phyloP scores from a whole-genome alignment of 108 stramenopile species.

The Discostella stelligeroides region DNA sequence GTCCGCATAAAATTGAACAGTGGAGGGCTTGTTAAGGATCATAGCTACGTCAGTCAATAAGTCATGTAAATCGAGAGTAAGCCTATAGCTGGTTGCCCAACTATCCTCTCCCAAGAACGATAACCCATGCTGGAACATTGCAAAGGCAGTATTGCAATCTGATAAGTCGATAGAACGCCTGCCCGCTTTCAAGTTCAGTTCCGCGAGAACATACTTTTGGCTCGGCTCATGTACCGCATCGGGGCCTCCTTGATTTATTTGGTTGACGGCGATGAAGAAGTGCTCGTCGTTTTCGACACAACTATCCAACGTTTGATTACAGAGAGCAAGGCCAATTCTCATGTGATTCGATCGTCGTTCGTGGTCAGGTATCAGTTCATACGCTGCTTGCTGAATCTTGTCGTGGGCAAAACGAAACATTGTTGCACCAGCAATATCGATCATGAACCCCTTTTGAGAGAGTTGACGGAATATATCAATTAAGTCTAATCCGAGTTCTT shows the following conservation, averaged over 20 bases:
- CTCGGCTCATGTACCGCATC: slow-evolving; percentile 7
- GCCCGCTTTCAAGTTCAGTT: slow-evolving; percentile 33
- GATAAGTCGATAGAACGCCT: slow-evolving; percentile 14
- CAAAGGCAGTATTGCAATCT: slow-evolving; percentile 13
- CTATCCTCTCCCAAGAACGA: too few species aligned
- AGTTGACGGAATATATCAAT: background rate
- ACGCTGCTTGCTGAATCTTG: too few species aligned
- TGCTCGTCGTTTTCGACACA: slow-evolving; percentile 16
- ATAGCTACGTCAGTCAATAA: slow-evolving; percentile 20
- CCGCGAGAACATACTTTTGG: slow-evolving; percentile 22
- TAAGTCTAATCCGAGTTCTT: slow-evolving; percentile 4
- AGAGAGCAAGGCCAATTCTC: slow-evolving; percentile 24
- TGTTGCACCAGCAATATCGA: background rate
- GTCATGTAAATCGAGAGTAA: slow-evolving; percentile 26
- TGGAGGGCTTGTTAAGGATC: slow-evolving; percentile 1
- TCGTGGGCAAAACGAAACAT: too few species aligned
- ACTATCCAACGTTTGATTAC: slow-evolving; percentile 1
- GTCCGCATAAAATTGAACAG: background rate
- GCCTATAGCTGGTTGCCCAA: slow-evolving; percentile 17
- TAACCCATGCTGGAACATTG: slow-evolving; percentile 23
- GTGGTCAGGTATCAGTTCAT: slow-evolving; percentile 20
- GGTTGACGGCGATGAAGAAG: slow-evolving; percentile 34
- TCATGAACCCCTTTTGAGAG: too few species aligned
- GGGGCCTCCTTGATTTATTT: slow-evolving; percentile 22
- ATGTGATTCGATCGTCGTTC: slow-evolving; percentile 10